Conservation (phyloP, 306 rosid species). For the Albizia julibrissin region DNA sequence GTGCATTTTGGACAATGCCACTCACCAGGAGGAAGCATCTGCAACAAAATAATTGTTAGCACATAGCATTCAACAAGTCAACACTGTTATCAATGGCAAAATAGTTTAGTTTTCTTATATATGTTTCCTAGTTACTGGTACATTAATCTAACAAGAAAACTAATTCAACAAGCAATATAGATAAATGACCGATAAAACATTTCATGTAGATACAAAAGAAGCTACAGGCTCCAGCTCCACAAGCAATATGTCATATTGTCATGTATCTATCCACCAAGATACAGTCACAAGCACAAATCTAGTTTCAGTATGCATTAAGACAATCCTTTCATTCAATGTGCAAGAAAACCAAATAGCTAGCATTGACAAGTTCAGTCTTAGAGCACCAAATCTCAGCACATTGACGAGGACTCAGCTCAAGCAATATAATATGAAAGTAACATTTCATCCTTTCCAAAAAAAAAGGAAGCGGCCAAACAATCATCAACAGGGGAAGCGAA, state of each 20-base stretch:
- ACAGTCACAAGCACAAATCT: neutral
- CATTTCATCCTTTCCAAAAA: neutral
- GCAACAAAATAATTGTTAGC: neutral
- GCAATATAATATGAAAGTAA: neutral
- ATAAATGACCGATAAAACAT: neutral
- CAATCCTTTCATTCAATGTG: neutral
- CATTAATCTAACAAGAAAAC: neutral
- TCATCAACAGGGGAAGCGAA: neutral
- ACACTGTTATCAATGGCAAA: neutral
- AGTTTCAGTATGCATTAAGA: neutral
- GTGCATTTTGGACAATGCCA: constrained; percentile 97
- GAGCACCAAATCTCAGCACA: neutral
- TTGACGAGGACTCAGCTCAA: neutral
- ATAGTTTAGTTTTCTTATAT: neutral
- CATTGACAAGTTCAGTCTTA: neutral
- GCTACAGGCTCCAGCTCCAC: neutral
- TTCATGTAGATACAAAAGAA: neutral
- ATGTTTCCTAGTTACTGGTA: neutral
- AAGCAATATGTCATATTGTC: neutral
- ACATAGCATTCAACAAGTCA: neutral
- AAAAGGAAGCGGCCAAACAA: neutral
- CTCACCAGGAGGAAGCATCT: constrained; percentile 37
- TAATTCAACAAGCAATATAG: neutral
- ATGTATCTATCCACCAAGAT: neutral
- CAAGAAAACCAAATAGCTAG: neutral